Percentiles rank a stretch among this genome's conserved stretches.
Evolutionary conservation across 495 filamentous ascomycete genomes (phyloP).

Genomic region (Neurospora discreta): DNA sequence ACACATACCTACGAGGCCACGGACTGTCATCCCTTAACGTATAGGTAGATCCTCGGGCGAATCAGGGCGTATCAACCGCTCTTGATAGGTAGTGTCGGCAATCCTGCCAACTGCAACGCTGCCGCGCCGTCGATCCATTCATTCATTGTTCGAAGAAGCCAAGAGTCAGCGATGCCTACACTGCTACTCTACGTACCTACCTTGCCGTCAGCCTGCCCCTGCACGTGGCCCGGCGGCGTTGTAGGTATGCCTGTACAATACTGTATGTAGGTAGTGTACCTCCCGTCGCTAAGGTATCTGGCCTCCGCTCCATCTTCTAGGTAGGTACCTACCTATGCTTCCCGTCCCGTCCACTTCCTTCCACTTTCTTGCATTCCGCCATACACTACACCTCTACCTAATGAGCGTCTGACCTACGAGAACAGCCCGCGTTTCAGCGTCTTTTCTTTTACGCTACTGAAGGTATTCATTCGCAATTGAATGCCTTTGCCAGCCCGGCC

Average conservation of each 20-base stretch:
- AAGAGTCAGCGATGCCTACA: no score
- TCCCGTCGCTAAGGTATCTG: not conserved
- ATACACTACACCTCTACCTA: no score
- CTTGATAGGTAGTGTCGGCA: not conserved
- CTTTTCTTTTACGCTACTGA: not conserved
- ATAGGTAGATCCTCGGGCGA: not conserved
- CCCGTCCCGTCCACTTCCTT: not conserved
- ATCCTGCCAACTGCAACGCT: not conserved
- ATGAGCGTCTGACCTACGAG: not conserved
- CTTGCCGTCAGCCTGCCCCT: not conserved
- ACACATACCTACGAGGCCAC: not conserved
- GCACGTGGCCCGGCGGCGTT: not conserved
- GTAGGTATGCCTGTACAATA: no score
- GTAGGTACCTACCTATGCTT: no score
- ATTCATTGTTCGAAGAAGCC: not conserved
- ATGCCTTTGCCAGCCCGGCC: not conserved
- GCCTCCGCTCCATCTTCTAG: not conserved
- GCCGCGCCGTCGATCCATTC: not conserved
- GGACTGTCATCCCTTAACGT: not conserved
- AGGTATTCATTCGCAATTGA: no score
- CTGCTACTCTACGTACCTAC: not conserved
- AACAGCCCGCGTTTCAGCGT: not conserved
- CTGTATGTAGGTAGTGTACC: no score
- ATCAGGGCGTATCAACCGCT: not conserved
- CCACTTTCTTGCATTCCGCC: not conserved